phyloP scores from a whole-genome alignment of 1,139 yeast genomes.

The Lodderomyces oxycetoniae region DNA sequence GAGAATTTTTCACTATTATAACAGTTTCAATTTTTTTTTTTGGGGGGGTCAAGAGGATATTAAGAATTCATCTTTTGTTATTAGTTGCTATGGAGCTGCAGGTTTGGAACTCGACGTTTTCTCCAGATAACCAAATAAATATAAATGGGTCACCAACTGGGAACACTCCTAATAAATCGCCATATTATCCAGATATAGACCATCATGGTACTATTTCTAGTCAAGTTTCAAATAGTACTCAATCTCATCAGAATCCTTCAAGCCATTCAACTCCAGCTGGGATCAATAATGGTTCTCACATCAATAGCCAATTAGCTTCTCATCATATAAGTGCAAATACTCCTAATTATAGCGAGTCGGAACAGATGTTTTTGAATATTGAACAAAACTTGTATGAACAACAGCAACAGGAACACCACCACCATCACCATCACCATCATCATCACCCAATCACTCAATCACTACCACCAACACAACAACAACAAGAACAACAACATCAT shows the following conservation, averaged over 20 bases:
- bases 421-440: constrained; percentile 6
- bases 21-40: no score
- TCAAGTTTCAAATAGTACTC: constrained; percentile 3
- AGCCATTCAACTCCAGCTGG: constrained; percentile 8
- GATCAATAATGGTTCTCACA: not conserved
- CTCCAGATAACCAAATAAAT: constrained; percentile 14
- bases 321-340: constrained; percentile 7
- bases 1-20: no score
- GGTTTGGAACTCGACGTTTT: constrained; percentile 17
- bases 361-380: constrained; percentile 24
- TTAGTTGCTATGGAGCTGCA: constrained; percentile 17
- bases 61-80: no score
- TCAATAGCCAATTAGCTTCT: constrained; percentile 5
- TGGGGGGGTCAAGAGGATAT: no score
- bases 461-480: constrained; percentile 9
- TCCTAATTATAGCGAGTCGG: constrained; percentile 17
- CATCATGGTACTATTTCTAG: constrained; percentile 1
- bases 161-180: constrained; percentile 15
- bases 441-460: constrained; percentile 1
- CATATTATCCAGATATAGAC: constrained; percentile 8
- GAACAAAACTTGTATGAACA: constrained; percentile 23
- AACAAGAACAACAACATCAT: constrained; percentile 9
- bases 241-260: constrained; percentile 1
- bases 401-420: constrained; percentile 12
- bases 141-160: constrained; percentile 12